A percentile compares a stretch with the other conserved stretches of the same genome.
Evolutionary conservation across 1,284 basidiomycete genomes (phyloP).

Genomic region (Ustilago cynodontis): DNA sequence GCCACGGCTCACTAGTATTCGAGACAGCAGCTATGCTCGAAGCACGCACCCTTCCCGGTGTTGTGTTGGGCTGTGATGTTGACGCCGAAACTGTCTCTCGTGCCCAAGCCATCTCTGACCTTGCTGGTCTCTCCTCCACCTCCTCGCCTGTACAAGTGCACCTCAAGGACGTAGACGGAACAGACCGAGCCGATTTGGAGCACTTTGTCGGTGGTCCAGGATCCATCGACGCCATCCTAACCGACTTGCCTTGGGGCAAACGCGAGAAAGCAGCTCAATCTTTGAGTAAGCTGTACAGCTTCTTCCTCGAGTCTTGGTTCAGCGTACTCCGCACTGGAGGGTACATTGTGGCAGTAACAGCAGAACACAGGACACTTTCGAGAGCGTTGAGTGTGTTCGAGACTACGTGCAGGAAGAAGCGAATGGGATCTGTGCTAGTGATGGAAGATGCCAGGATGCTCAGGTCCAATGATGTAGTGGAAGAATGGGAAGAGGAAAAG

Average conservation of each 20-base stretch:
- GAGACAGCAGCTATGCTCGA: conserved; percentile 50
- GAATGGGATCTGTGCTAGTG: conserved; percentile 17
- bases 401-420: conserved; percentile 41
- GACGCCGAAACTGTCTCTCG: conserved; percentile 36
- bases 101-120: conserved; percentile 23
- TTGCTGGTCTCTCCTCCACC: conserved; percentile 26
- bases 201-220: conserved; percentile 35
- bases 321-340: conserved; percentile 44
- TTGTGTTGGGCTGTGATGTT: conserved; percentile 44
- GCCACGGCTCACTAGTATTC: conserved; percentile 45
- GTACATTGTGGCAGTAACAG: conserved; percentile 42
- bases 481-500: conserved; percentile 29
- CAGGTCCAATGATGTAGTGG: background rate
- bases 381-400: conserved; percentile 41
- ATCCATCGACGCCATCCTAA: conserved; percentile 54
- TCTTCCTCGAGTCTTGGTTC: conserved; percentile 47
- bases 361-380: conserved; percentile 45
- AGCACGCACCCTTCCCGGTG: conserved; percentile 28
- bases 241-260: conserved; percentile 54
- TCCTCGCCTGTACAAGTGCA: conserved; percentile 13
- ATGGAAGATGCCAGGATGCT: conserved; percentile 43
- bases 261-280: conserved; percentile 41
- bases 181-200: conserved; percentile 19
- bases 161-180: conserved; percentile 30
- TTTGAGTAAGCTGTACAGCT: conserved; percentile 39